Evolutionary conservation across 306 rosid genomes (phyloP).

Genomic region (Rosa chinensis): DNA sequence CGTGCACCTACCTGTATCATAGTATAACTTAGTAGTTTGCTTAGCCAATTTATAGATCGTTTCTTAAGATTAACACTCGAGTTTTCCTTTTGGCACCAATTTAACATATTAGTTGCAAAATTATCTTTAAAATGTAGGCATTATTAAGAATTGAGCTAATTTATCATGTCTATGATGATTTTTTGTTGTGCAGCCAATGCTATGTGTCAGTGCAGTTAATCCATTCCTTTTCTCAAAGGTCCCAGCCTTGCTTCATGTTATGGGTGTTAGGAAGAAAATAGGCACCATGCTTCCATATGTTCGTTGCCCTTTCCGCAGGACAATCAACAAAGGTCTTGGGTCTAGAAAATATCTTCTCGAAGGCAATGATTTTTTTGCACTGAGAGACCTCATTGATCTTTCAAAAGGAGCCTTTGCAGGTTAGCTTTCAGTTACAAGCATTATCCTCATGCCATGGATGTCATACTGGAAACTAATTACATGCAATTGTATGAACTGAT

Average conservation of each 20-base stretch:
- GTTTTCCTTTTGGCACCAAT: not conserved
- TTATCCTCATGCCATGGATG: conserved; percentile 11
- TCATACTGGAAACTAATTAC: not conserved
- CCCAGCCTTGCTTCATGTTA: conserved; percentile 80
- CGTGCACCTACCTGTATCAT: not conserved
- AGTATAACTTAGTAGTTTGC: not conserved
- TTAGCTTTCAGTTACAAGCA: conserved; percentile 37
- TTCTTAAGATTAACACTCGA: not conserved
- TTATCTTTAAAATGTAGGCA: not conserved
- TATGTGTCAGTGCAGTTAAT: conserved; percentile 97
- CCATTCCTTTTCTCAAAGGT: conserved; percentile 95
- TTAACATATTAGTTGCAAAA: not conserved
- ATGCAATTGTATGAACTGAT: not conserved
- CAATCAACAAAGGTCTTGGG: conserved; percentile 84
- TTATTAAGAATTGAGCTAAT: not conserved
- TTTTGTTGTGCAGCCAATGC: conserved; percentile 94
- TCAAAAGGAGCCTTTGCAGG: conserved; percentile 98
- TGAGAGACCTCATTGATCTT: conserved; percentile 95
- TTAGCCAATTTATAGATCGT: not conserved
- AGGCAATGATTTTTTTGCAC: conserved; percentile 93
- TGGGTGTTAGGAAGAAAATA: conserved; percentile 84
- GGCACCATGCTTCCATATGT: conserved; percentile 79
- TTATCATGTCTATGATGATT: conserved; percentile 22
- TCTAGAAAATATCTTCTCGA: conserved; percentile 85
- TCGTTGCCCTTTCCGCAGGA: conserved; percentile 78